phyloP scores from a whole-genome alignment of 2,329 filamentous ascomycete genomes.

The Fusarium odoratissimum region DNA sequence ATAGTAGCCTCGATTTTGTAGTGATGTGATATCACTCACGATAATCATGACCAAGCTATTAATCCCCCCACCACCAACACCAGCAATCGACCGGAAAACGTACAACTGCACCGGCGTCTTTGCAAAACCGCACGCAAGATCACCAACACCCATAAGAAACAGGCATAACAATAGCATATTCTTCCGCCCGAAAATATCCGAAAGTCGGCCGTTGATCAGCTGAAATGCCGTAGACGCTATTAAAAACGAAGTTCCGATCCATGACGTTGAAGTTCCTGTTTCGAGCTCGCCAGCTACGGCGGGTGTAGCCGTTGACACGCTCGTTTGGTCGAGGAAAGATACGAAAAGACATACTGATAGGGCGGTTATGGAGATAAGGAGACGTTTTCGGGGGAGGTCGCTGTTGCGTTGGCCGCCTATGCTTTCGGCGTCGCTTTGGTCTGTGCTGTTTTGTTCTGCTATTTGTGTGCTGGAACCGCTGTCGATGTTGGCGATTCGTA shows the following conservation, averaged over 20 bases:
- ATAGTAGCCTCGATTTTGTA: neutral
- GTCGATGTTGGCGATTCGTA: neutral
- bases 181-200: neutral
- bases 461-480: neutral
- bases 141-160: neutral
- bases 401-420: conserved; percentile 49
- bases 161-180: neutral
- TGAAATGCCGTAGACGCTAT: neutral
- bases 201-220: neutral
- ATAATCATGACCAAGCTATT: conserved; percentile 53
- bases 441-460: neutral
- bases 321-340: neutral
- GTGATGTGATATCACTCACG: conserved; percentile 51
- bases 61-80: conserved; percentile 52
- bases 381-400: conserved; percentile 47
- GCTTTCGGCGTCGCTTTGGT: conserved; percentile 29
- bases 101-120: conserved; percentile 49
- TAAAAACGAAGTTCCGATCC: neutral
- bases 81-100: conserved; percentile 50
- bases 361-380: conserved; percentile 38
- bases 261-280: neutral
- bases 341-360: conserved; percentile 16
- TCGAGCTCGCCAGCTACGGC: neutral
- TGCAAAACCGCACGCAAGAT: neutral
- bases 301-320: neutral